Evolutionary conservation across 768 basidiomycete genomes (phyloP).

Genomic region (Hericium rajendrae): DNA sequence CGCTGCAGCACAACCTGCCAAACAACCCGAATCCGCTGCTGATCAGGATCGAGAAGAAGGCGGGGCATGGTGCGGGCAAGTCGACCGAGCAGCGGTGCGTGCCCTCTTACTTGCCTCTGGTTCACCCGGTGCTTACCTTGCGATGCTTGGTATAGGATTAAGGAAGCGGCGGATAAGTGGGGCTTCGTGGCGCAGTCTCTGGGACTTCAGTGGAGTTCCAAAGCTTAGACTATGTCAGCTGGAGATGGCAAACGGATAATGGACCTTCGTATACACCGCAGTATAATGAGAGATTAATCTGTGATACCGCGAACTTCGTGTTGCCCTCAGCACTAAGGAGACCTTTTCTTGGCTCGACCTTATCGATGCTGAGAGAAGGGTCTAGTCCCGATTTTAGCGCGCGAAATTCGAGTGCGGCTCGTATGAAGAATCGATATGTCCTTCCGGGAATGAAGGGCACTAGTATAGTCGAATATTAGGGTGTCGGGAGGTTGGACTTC

Average conservation of each 20-base stretch:
- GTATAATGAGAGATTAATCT: no score
- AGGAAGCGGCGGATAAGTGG: slow-evolving; percentile 71
- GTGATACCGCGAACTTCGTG: no score
- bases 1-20: slow-evolving; percentile 57
- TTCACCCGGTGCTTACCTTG: not conserved
- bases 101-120: not conserved
- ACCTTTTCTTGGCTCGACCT: no score
- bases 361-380: not conserved
- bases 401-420: no score
- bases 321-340: no score
- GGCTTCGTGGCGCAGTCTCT: slow-evolving; percentile 64
- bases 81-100: slow-evolving; percentile 56
- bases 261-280: no score
- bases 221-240: not conserved
- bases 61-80: slow-evolving; percentile 76
- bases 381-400: no score
- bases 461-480: no score
- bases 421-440: no score
- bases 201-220: slow-evolving; percentile 29
- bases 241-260: no score
- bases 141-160: slow-evolving; percentile 37
- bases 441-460: no score
- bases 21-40: slow-evolving; percentile 66
- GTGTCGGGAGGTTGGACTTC: no score
- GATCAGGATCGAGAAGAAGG: slow-evolving; percentile 69